Conservation (phyloP, 1,284 basidiomycete species). For the Boletus holoroseus region DNA sequence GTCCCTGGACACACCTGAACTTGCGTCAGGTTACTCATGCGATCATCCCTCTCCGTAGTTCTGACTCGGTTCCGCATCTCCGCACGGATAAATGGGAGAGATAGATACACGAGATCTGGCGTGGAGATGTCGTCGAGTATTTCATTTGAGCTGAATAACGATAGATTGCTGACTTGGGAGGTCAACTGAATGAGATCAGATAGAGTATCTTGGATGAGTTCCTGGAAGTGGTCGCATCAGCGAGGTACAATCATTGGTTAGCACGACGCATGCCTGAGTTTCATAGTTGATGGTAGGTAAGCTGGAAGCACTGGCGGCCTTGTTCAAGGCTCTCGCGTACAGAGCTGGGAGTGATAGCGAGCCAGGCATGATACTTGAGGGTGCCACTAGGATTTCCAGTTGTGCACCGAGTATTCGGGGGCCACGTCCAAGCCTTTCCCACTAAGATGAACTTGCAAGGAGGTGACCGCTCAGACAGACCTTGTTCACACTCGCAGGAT, state of each 20-base stretch:
- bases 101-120: slow-evolving; percentile 73
- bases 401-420: slow-evolving; percentile 14
- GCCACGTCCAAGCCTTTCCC: background rate
- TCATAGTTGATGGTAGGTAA: slow-evolving; percentile 45
- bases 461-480: background rate
- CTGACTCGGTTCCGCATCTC: slow-evolving; percentile 69
- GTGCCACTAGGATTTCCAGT: slow-evolving; percentile 1
- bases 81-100: slow-evolving; percentile 67
- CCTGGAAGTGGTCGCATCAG: slow-evolving; percentile 37
- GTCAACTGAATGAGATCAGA: slow-evolving; percentile 49
- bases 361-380: slow-evolving; percentile 26
- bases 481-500: slow-evolving; percentile 1
- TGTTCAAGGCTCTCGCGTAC: slow-evolving; percentile 41
- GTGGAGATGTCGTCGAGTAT: slow-evolving; percentile 80
- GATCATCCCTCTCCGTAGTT: slow-evolving; percentile 52
- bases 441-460: slow-evolving; percentile 15
- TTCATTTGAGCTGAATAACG: slow-evolving; percentile 85
- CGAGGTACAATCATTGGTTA: background rate
- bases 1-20: slow-evolving; percentile 51
- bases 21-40: slow-evolving; percentile 52
- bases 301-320: slow-evolving; percentile 41
- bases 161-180: slow-evolving; percentile 51
- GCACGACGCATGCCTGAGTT: slow-evolving; percentile 41
- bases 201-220: slow-evolving; percentile 51
- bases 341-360: slow-evolving; percentile 38